A percentile compares a stretch with the other conserved stretches of the same genome.
phyloP scores from a whole-genome alignment of 2,329 filamentous ascomycete genomes.

The Aspergillus felis region DNA sequence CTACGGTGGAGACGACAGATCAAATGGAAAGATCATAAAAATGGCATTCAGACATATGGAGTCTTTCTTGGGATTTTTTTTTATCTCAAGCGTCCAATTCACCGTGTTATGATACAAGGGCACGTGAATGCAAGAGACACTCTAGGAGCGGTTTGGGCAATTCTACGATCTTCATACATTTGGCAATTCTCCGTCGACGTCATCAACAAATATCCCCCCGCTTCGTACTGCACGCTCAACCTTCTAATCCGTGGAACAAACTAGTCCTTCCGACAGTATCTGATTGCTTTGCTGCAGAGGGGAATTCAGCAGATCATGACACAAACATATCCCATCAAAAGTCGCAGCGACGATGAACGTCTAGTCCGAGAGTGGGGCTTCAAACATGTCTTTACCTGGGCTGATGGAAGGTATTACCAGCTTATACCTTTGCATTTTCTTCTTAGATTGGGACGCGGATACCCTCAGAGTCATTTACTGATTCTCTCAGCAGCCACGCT shows the following conservation, averaged over 20 bases:
- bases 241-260: not conserved
- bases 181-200: not conserved
- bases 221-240: not conserved
- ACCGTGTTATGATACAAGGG: too few species aligned
- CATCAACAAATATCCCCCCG: not conserved
- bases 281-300: not conserved
- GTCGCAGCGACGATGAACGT: constrained; percentile 47
- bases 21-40: too few species aligned
- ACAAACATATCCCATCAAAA: constrained; percentile 30
- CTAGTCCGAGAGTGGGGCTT: constrained; percentile 59
- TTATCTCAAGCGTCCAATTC: too few species aligned
- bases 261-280: not conserved
- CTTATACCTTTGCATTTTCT: not conserved
- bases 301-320: constrained; percentile 14
- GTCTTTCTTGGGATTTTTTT: too few species aligned
- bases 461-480: not conserved
- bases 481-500: constrained; percentile 44
- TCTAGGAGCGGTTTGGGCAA: not conserved
- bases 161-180: not conserved
- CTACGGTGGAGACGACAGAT: too few species aligned
- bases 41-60: too few species aligned
- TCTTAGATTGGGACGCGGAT: constrained; percentile 4
- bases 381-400: constrained; percentile 58
- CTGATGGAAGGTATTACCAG: constrained; percentile 51
- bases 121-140: too few species aligned